Conservation (phyloP, 106 monocot genomes). For the Acanthochlamys bracteata region DNA sequence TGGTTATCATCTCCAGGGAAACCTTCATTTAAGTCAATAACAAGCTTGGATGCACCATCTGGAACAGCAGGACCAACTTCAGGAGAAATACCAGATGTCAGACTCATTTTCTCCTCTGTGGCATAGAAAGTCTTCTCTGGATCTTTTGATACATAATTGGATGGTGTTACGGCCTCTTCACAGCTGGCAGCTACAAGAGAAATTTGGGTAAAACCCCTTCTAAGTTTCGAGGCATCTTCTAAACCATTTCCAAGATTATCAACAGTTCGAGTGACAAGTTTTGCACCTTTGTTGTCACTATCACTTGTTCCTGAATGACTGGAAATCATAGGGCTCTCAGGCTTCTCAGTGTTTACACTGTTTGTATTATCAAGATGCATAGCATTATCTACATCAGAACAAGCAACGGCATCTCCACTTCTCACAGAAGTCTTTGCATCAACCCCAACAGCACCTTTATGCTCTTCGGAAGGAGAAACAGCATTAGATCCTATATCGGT, state of each 20-base stretch:
- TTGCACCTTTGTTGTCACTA: slow-evolving; percentile 3
- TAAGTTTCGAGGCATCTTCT: slow-evolving; percentile 16
- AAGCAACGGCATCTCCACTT: slow-evolving; percentile 9
- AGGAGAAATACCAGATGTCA: slow-evolving; percentile 17
- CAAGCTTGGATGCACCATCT: slow-evolving; percentile 22
- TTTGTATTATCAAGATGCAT: slow-evolving; percentile 8
- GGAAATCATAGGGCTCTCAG: not conserved
- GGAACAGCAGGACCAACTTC: not conserved
- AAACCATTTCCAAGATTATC: not conserved
- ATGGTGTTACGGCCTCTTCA: not conserved
- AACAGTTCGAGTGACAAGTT: slow-evolving; percentile 4
- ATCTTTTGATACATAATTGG: slow-evolving; percentile 5
- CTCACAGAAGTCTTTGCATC: not conserved
- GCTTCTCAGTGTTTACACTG: slow-evolving; percentile 7
- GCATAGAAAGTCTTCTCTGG: slow-evolving; percentile 6
- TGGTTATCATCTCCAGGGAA: slow-evolving; percentile 36
- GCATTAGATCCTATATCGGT: not conserved
- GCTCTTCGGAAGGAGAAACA: not conserved
- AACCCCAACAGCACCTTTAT: not conserved
- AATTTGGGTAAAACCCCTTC: not conserved
- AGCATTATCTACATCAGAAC: slow-evolving; percentile 9
- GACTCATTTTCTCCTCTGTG: slow-evolving; percentile 10
- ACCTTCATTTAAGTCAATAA: slow-evolving; percentile 74
- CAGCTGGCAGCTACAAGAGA: not conserved
- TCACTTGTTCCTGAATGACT: slow-evolving; percentile 4